Percentiles rank a stretch among this genome's conserved stretches.
Conservation (phyloP, 169 alveolate species). For the Plasmodium vivax region DNA sequence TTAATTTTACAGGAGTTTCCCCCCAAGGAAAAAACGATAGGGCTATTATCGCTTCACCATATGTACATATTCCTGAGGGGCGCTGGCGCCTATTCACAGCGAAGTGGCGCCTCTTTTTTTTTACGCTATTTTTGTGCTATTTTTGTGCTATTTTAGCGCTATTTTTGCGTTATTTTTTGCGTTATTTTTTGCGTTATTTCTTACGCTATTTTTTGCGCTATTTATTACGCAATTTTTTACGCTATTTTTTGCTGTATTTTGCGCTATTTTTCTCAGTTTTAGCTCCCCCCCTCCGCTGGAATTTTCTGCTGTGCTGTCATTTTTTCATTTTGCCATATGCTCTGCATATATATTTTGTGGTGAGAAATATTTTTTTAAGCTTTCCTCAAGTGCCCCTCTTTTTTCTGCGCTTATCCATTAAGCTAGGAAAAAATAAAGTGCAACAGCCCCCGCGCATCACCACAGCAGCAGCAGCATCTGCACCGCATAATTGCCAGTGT, state of each 20-base stretch:
- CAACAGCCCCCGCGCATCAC: background rate
- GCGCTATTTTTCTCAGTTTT: background rate
- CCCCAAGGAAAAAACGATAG: background rate
- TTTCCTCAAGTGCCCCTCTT: background rate
- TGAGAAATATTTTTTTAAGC: background rate
- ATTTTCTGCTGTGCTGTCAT: background rate
- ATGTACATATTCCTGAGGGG: background rate
- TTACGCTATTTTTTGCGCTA: too few species aligned
- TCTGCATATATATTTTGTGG: background rate
- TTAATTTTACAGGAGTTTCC: background rate
- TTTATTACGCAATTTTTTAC: background rate
- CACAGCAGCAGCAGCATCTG: background rate
- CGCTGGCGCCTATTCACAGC: background rate
- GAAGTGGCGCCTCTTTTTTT: background rate
- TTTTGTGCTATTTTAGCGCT: too few species aligned
- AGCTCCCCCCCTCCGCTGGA: background rate
- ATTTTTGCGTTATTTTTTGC: too few species aligned
- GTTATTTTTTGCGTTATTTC: too few species aligned
- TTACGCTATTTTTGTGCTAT: too few species aligned
- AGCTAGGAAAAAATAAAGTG: background rate
- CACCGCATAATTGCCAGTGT: background rate
- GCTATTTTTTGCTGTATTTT: background rate
- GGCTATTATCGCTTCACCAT: background rate
- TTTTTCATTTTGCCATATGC: background rate
- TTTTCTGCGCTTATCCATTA: background rate